Base-by-base conservation (phyloP, 176 grass and related monocot species). In the Carex pumila region DNA sequence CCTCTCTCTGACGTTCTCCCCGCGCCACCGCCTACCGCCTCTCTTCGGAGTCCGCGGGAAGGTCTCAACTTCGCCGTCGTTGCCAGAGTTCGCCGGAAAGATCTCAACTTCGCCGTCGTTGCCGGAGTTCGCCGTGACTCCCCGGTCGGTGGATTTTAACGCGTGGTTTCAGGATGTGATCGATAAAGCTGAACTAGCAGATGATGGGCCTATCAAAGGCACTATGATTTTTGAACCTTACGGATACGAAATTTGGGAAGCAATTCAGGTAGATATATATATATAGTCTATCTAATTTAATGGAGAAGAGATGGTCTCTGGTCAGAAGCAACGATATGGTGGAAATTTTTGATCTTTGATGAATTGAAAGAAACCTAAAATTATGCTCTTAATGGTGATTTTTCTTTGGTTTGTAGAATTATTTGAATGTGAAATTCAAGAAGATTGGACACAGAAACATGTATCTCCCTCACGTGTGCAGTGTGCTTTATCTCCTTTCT, bases 151-250 rank as follows among this genome's bases (percentile, higher is more conserved):
- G 68, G 95, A 98, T 85, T 93, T 98, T 88, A 98, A 92, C 74
- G 89, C 95, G 30, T 98, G 95, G 95, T 98, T 95, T 84, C 87
- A 90, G 32, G 95, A 98, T 53, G 95, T 98, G 41, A 98, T 98
- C 83, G 89, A 86, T 34, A 88, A 84, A 39, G 92, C 95, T 3
- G 95, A 98, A 88, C 95, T 98, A 59, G 91, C 95, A 8, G 95
- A 98, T 88, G 94, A 98, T 58, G 92, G 95, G 31, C 95, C 92
- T 19, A 92, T 98, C 25, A 75, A 91, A 34, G 95, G 95, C 31
- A 98, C 95, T 63, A 98, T 98, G 95, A 91, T 98, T 66, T 95
- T 95, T 58, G 89, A 92, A 50, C 95, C 95, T 62, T 98, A 98
- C 81, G 95, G 91, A 14, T 98, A 98, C 69, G 92, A 92, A 82